A percentile compares a stretch with the other conserved stretches of the same genome.
phyloP scores from a whole-genome alignment of 352 stramenopile genomes.

The Paralagenidium karlingii region DNA sequence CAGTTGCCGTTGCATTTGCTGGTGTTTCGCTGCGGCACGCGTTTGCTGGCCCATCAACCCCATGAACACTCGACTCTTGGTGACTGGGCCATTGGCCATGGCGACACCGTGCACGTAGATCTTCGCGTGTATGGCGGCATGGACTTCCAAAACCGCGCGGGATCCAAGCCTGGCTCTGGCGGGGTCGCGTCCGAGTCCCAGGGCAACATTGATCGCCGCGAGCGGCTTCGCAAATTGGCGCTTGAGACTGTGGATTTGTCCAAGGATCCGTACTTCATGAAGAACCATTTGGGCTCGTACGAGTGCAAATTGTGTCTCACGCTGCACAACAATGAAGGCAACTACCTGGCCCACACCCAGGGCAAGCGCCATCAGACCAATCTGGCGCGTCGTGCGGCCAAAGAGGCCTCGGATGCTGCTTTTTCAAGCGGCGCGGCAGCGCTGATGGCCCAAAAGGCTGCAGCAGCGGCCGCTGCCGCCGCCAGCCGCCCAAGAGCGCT shows the following conservation, averaged over 20 bases:
- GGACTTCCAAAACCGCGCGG: constrained; percentile 80
- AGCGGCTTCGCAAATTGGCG: constrained; percentile 94
- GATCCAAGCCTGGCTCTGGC: constrained; percentile 66
- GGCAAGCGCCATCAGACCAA: constrained; percentile 98
- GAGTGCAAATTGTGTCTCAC: constrained; percentile 99
- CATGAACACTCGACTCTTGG: not conserved
- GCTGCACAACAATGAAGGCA: constrained; percentile 98
- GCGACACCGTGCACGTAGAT: not conserved
- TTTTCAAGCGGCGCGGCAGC: constrained; percentile 29
- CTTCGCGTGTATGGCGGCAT: constrained; percentile 16
- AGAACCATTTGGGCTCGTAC: constrained; percentile 98
- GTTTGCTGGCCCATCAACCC: too few relatives aligned
- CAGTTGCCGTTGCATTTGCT: too few relatives aligned
- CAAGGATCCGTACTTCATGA: constrained; percentile 99
- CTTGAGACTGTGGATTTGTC: constrained; percentile 98
- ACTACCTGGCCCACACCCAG: constrained; percentile 99
- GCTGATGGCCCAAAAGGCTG: constrained; percentile 23
- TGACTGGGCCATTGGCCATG: not conserved
- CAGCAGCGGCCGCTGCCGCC: constrained; percentile 25
- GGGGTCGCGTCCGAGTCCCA: constrained; percentile 68
- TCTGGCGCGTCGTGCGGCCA: constrained; percentile 83
- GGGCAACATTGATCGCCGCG: constrained; percentile 88
- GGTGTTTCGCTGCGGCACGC: too few relatives aligned
- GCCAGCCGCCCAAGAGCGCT: constrained; percentile 54
- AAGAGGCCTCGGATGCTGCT: constrained; percentile 54